Evolutionary conservation across 805 yeast species (phyloP), one percentile per base, ranked within the genome.

Genomic region (Debaryomyces hansenii): DNA sequence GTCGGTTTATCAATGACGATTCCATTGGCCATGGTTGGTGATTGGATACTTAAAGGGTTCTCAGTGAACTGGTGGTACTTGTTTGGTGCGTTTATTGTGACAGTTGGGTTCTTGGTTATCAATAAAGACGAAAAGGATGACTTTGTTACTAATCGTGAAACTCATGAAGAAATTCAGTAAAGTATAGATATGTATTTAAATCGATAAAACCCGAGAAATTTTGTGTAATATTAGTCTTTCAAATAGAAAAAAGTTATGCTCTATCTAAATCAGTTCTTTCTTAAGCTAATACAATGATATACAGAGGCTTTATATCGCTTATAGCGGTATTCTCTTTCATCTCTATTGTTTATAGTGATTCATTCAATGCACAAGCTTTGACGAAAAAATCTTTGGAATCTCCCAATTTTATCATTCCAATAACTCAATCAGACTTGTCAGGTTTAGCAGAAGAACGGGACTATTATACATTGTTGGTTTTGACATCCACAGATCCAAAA

Each of bases 1-100:
- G 96, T 94, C 9, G 99, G 99, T 0, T 73, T 94, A 27, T 85
- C 96, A 16, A 80, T 91, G 49, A 92, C 98, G 0, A 94, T 94
- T 15, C 99, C 99, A 2, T 77, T 94, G 42, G 96, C 97, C 0
- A 87, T 94, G 88, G 64, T 90, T 28, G 96, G 97, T 27, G 99
- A 94, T 62, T 75, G 90, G 63, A 46, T 90, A 5, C 70, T 90
- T 53, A 85, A 87, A 59, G 80, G 79, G 29, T 82, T 85, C 52
- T 63, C 70, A 31, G 77, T 88, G 56, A 77, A 88, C 14, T 54
- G 75, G 35, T 60, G 82, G 46, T 94, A 94, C 60, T 66, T 85
- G 10, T 55, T 85, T 32, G 98, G 98, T 1, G 98, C 98, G 2
- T 57, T 67, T 2, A 70, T 90, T 41, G 96, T 94, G 33, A 81